phyloP scores from a whole-genome alignment of 1,284 basidiomycete species.

The Grifola frondosa region DNA sequence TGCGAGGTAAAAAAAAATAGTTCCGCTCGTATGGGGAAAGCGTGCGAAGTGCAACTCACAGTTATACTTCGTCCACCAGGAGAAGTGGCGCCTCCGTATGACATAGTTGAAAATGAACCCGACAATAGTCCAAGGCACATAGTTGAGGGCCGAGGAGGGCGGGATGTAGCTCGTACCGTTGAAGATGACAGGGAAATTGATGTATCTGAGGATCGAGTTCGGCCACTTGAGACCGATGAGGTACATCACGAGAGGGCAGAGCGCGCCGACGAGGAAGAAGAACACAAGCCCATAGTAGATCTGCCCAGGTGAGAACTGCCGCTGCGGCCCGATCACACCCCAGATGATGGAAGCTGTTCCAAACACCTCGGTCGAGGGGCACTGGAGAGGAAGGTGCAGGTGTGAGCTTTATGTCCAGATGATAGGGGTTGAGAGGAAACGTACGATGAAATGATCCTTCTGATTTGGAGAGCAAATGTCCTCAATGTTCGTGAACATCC shows the following conservation, averaged over 20 bases:
- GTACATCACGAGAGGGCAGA: constrained; percentile 40
- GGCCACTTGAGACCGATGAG: constrained; percentile 37
- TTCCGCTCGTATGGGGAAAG: background rate
- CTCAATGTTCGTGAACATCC: constrained; percentile 60
- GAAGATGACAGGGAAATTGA: constrained; percentile 64
- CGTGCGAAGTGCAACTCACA: no score
- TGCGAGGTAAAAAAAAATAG: background rate
- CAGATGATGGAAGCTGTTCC: constrained; percentile 32
- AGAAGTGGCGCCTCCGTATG: constrained; percentile 40
- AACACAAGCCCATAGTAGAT: constrained; percentile 41
- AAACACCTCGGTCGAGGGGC: constrained; percentile 45
- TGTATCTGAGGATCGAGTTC: constrained; percentile 61
- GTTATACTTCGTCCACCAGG: constrained; percentile 51
- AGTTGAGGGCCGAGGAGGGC: constrained; percentile 45
- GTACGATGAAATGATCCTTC: constrained; percentile 39
- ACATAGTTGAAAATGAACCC: constrained; percentile 47
- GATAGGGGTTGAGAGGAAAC: background rate
- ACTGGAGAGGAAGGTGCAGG: constrained; percentile 41
- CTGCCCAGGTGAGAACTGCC: constrained; percentile 41
- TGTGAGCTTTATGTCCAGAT: constrained; percentile 21
- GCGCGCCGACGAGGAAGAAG: constrained; percentile 51
- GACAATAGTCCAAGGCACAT: constrained; percentile 39
- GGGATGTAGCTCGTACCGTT: constrained; percentile 38
- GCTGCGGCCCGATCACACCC: constrained; percentile 42
- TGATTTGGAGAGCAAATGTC: constrained; percentile 50